phyloP scores from a whole-genome alignment of 2,329 filamentous ascomycete species.

The Torrubiellomyces zombiae region DNA sequence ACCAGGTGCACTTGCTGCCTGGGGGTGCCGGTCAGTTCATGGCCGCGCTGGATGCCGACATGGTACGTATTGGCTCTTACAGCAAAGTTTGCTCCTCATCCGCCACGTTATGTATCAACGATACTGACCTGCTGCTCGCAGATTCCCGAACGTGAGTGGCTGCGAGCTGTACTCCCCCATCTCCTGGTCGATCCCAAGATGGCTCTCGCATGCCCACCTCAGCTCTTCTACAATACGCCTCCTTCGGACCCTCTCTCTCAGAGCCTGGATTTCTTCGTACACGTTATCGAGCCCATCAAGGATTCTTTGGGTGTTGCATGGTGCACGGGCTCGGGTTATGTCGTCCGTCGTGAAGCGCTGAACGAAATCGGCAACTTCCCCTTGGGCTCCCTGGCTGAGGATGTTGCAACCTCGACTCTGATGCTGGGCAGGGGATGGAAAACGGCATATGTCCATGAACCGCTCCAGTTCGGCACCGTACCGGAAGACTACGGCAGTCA shows the following conservation, averaged over 20 bases:
- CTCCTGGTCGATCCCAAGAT: slow-evolving; percentile 38
- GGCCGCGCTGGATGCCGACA: slow-evolving; percentile 49
- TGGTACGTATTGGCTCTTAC: slow-evolving; percentile 23
- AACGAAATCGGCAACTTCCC: slow-evolving; percentile 46
- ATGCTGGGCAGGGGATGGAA: slow-evolving; percentile 46
- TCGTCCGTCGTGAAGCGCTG: slow-evolving; percentile 40
- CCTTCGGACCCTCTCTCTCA: slow-evolving; percentile 39
- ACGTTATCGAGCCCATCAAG: slow-evolving; percentile 33
- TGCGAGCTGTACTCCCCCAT: slow-evolving; percentile 42
- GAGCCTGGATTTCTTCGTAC: slow-evolving; percentile 40
- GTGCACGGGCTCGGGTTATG: slow-evolving; percentile 48
- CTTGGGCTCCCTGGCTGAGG: slow-evolving; percentile 41
- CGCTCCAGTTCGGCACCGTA: slow-evolving; percentile 42
- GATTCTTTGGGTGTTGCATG: slow-evolving; percentile 38
- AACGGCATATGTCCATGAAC: slow-evolving; percentile 42
- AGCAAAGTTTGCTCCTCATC: background rate
- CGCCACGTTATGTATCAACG: slow-evolving; percentile 1
- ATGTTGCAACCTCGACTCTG: slow-evolving; percentile 40
- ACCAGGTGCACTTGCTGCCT: slow-evolving; percentile 30
- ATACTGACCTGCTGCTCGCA: too few species aligned
- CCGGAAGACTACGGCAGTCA: slow-evolving; percentile 38
- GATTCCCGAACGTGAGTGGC: slow-evolving; percentile 44
- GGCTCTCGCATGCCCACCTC: slow-evolving; percentile 42
- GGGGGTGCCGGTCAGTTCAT: slow-evolving; percentile 40
- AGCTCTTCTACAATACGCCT: slow-evolving; percentile 48